phyloP scores from a whole-genome alignment of 1,139 yeast genomes.

The Debaryomycetaceae sp. region DNA sequence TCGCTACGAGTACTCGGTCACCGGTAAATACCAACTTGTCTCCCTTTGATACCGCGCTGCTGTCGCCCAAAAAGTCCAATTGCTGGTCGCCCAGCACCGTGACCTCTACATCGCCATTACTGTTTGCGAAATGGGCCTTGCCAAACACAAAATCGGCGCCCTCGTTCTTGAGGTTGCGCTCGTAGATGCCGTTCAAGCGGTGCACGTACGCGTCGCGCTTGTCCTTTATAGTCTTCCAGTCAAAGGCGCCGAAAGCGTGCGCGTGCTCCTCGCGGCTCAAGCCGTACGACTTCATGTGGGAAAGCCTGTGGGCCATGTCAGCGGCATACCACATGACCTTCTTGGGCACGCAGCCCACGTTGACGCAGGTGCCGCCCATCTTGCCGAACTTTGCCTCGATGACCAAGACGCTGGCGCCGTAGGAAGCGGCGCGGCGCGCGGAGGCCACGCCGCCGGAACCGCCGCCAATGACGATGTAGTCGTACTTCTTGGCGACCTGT shows the following conservation, averaged over 20 bases:
- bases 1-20: constrained; percentile 77
- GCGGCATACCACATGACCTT: constrained; percentile 98
- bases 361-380: constrained; percentile 97
- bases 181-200: constrained; percentile 88
- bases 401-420: constrained; percentile 80
- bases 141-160: constrained; percentile 84
- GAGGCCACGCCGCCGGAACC: constrained; percentile 99
- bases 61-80: constrained; percentile 19
- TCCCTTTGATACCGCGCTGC: constrained; percentile 16
- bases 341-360: constrained; percentile 98
- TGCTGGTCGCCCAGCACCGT: constrained; percentile 34
- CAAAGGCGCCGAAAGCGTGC: constrained; percentile 45
- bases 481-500: constrained; percentile 45
- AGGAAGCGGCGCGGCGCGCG: constrained; percentile 89
- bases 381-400: constrained; percentile 59
- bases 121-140: constrained; percentile 63
- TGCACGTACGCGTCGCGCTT: constrained; percentile 87
- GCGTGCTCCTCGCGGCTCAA: constrained; percentile 47
- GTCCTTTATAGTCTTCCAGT: constrained; percentile 70
- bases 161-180: constrained; percentile 73
- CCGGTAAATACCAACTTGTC: constrained; percentile 62
- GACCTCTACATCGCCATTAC: constrained; percentile 71
- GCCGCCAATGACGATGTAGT: constrained; percentile 93
- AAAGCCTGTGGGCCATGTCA: constrained; percentile 67
- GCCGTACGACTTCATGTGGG: constrained; percentile 75